These are phyloP conservation scores for Xerocomus brunneocitrinus DNA, from an alignment of 768 basidiomycete genomes.

Conservation along the genomic window DNA sequence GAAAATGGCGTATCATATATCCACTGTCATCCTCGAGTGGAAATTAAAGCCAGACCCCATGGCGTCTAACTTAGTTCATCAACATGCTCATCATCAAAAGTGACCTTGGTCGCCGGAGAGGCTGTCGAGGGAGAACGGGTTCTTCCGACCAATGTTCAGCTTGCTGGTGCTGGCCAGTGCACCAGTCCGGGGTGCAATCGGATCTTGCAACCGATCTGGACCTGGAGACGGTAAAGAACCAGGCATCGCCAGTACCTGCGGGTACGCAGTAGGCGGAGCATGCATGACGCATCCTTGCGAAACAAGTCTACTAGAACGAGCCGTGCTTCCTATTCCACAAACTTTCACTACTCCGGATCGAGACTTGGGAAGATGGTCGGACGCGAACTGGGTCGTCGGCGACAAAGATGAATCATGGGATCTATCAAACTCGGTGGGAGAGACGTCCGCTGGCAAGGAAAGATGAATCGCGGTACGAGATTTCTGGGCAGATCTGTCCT, in stretches of 20 bases:
- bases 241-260: conserved; percentile 21
- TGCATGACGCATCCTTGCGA: conserved; percentile 10
- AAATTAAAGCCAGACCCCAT: not conserved
- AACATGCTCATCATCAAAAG: not conserved
- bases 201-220: not conserved
- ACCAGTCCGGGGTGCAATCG: not conserved
- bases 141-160: not conserved
- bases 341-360: not conserved
- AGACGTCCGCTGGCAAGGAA: not conserved
- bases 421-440: not conserved
- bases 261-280: conserved; percentile 24
- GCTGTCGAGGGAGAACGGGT: not conserved
- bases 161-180: not conserved
- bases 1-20: not conserved
- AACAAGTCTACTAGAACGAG: not conserved
- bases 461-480: not conserved
- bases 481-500: not conserved
- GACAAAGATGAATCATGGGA: not conserved
- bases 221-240: conserved; percentile 15
- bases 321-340: not conserved
- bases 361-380: not conserved
- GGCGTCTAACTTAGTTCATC: not conserved
- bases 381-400: not conserved
- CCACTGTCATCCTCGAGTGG: not conserved
- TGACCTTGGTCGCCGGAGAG: conserved; percentile 1